Evolutionary conservation across 2,329 filamentous ascomycete species (phyloP), one percentile per base, ranked within the genome.

Genomic region (Lachnellula willkommii): DNA sequence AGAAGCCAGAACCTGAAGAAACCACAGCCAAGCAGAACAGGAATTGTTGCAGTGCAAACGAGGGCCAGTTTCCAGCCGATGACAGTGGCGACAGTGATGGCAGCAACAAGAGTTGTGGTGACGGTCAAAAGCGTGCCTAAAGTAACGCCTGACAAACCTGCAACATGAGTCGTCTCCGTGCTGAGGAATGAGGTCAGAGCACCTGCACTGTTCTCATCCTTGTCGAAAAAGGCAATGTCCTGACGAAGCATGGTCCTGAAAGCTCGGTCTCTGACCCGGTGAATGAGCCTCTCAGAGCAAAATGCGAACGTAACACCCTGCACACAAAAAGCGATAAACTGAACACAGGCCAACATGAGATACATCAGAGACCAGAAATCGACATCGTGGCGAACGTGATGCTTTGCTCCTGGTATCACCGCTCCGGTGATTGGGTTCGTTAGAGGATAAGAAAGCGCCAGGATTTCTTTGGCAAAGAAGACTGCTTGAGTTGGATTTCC

Each of bases 281-380:
- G 89, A 53, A 96, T 82, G 24, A 97, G 80, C 42, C 84, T 81
- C 74, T 95, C 90, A n/a, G 90, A 94, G 74, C 89, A 92, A 66
- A 84, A 85, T 17, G 90, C 92, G 64, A 97, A 92, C 2, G 85
- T 77, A 51, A 88, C 66, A 50, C 90, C 90, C 66, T 93, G 88
- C 5, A 75, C 71, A 20, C 79, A 71, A 65, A 88, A 90, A 5
- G 85, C 78, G 53, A 92, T 70, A 57, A 95, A 82, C 67, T 88
- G 82, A 9, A 88, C 83, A 53, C 90, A 72, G 2, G 84, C 91
- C 53, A 96, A 78, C 80, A 95, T 91, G 61, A 92, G 79, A 71
- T 87, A 96, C 90, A 96, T 95, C 65, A 85, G 75, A 55, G 84
- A 85, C 90, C 90, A 96, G 70, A 96, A 96, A 68, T 90, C 83